Percentiles rank a stretch among this genome's conserved stretches.
Evolutionary conservation across 2,329 filamentous ascomycete species (phyloP).

Genomic region (Microcera coccophila): DNA sequence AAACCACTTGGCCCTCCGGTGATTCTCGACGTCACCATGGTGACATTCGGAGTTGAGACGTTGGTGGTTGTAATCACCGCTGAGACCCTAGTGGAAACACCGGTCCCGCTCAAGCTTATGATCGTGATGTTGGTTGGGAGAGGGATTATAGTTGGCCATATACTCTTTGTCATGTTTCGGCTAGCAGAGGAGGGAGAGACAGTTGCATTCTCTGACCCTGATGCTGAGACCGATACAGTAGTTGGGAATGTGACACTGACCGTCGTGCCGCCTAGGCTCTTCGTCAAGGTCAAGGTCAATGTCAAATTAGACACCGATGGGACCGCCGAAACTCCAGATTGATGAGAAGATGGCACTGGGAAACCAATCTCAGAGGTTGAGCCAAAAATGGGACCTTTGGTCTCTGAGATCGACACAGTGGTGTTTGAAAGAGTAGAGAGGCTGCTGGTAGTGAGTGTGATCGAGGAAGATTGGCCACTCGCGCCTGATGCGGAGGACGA

Average conservation of each 20-base stretch:
- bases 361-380: no score
- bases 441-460: neutral
- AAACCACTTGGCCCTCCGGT: conserved; percentile 1
- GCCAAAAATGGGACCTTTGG: no score
- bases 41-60: conserved; percentile 7
- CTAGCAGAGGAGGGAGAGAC: neutral
- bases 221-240: conserved; percentile 2
- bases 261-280: neutral
- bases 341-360: neutral
- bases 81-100: neutral
- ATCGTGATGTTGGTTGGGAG: conserved; percentile 1
- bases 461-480: neutral
- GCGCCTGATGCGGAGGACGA: conserved; percentile 1
- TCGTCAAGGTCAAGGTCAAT: neutral
- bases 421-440: no score
- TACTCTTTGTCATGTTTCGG: neutral
- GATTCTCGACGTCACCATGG: conserved; percentile 8
- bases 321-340: neutral
- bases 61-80: conserved; percentile 1
- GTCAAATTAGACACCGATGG: neutral
- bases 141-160: neutral
- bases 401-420: no score
- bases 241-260: conserved; percentile 1
- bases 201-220: conserved; percentile 5
- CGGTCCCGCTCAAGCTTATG: neutral